These are phyloP conservation scores for Xylaria sp. DNA, from an alignment of 2,329 filamentous ascomycete species.

Conservation along the genomic window DNA sequence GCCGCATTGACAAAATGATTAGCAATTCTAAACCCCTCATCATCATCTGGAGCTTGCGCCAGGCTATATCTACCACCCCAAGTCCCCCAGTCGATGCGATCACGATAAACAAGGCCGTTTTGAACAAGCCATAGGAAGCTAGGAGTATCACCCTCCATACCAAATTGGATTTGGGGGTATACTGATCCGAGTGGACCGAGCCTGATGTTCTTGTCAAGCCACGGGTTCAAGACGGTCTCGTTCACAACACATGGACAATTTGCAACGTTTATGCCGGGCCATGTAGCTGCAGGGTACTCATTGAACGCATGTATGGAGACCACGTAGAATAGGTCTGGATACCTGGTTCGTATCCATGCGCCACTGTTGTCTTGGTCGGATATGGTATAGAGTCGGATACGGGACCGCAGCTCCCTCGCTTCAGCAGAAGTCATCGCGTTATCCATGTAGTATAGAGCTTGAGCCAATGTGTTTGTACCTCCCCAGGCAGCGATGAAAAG, in stretches of 20 bases:
- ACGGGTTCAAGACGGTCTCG: constrained; percentile 38
- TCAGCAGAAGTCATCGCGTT: constrained; percentile 39
- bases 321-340: constrained; percentile 62
- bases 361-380: constrained; percentile 65
- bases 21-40: neutral
- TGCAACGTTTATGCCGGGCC: constrained; percentile 56
- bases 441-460: constrained; percentile 51
- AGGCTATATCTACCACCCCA: constrained; percentile 48
- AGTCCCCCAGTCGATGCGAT: constrained; percentile 49
- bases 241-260: neutral
- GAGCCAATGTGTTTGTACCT: constrained; percentile 55
- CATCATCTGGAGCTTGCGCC: neutral
- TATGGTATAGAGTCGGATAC: constrained; percentile 59
- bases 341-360: constrained; percentile 59
- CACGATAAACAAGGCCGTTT: constrained; percentile 50
- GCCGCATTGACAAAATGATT: constrained; percentile 17
- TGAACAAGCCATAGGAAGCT: constrained; percentile 51
- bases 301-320: constrained; percentile 61
- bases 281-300: constrained; percentile 58
- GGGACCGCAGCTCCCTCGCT: constrained; percentile 42
- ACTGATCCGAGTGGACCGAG: constrained; percentile 43
- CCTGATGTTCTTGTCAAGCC: constrained; percentile 55
- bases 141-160: constrained; percentile 54
- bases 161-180: constrained; percentile 51
- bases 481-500: constrained; percentile 58